These are phyloP conservation scores for Penicillium digitatum DNA, from an alignment of 2,329 filamentous ascomycete genomes.

Conservation along the genomic window DNA sequence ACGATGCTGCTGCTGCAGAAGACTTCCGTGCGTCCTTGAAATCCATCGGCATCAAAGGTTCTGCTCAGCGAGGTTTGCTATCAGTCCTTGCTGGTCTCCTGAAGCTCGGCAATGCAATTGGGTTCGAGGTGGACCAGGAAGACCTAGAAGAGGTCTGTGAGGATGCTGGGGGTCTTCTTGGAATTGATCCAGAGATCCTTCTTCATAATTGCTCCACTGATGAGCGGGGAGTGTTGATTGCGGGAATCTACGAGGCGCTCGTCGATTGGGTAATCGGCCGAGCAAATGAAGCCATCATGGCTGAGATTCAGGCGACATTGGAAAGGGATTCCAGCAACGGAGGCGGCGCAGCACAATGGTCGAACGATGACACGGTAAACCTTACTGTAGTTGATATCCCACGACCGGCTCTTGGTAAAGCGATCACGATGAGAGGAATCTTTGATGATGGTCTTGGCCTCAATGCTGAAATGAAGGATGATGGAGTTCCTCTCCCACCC, in stretches of 20 bases:
- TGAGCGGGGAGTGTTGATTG: constrained; percentile 77
- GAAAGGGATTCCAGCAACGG: constrained; percentile 64
- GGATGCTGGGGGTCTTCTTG: constrained; percentile 80
- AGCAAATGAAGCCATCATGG: constrained; percentile 78
- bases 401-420: constrained; percentile 74
- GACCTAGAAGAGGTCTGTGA: constrained; percentile 81
- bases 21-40: constrained; percentile 86
- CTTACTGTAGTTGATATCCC: constrained; percentile 87
- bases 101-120: constrained; percentile 86
- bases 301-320: constrained; percentile 66
- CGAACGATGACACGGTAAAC: constrained; percentile 75
- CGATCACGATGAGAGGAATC: constrained; percentile 79
- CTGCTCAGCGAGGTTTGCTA: constrained; percentile 74
- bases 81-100: constrained; percentile 80
- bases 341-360: constrained; percentile 60
- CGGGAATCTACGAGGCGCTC: constrained; percentile 84
- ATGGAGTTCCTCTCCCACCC: constrained; percentile 72
- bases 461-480: constrained; percentile 94
- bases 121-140: constrained; percentile 79
- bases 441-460: constrained; percentile 93
- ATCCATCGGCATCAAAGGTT: constrained; percentile 88
- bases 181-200: constrained; percentile 80
- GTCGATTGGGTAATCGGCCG: constrained; percentile 92
- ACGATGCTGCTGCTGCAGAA: constrained; percentile 87
- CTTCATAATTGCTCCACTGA: constrained; percentile 74